Conservation (phyloP, 1,284 basidiomycete species). For the Cutaneotrichosporon cutaneum region DNA sequence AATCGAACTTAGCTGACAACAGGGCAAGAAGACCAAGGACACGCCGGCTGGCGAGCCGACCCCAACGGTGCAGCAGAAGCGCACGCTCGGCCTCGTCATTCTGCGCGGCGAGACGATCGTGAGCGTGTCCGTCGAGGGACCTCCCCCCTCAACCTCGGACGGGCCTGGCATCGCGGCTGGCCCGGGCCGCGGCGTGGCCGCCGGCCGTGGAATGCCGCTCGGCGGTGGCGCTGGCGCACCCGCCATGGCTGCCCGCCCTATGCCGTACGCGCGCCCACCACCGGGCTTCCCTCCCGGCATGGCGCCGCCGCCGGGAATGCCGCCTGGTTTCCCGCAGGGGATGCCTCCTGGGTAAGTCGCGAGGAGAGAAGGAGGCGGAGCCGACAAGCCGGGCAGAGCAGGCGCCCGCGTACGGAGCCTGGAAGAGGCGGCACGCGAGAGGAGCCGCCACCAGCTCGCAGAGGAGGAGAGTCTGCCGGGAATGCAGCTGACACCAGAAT, state of each 20-base stretch:
- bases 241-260: slow-evolving; percentile 73
- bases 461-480: not conserved
- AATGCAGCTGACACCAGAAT: slow-evolving; percentile 30
- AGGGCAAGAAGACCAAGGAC: slow-evolving; percentile 53
- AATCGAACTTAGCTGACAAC: not conserved
- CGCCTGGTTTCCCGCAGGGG: slow-evolving; percentile 45
- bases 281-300: slow-evolving; percentile 67
- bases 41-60: slow-evolving; percentile 57
- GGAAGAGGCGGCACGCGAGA: not conserved
- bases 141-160: slow-evolving; percentile 92
- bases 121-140: slow-evolving; percentile 90
- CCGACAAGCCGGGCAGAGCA: too few relatives aligned
- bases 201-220: slow-evolving; percentile 96
- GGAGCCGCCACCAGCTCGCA: not conserved
- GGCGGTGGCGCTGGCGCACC: slow-evolving; percentile 61
- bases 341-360: slow-evolving; percentile 28
- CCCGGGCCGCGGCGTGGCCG: slow-evolving; percentile 90
- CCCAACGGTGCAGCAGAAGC: slow-evolving; percentile 91
- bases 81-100: slow-evolving; percentile 92
- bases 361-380: slow-evolving; percentile 2
- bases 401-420: not conserved
- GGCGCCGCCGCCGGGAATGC: slow-evolving; percentile 54
- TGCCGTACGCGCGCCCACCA: slow-evolving; percentile 66
- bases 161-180: slow-evolving; percentile 62
- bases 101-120: slow-evolving; percentile 95